Conservation (phyloP, 2,329 filamentous ascomycete species). For the Neofusicoccum laricinum region DNA sequence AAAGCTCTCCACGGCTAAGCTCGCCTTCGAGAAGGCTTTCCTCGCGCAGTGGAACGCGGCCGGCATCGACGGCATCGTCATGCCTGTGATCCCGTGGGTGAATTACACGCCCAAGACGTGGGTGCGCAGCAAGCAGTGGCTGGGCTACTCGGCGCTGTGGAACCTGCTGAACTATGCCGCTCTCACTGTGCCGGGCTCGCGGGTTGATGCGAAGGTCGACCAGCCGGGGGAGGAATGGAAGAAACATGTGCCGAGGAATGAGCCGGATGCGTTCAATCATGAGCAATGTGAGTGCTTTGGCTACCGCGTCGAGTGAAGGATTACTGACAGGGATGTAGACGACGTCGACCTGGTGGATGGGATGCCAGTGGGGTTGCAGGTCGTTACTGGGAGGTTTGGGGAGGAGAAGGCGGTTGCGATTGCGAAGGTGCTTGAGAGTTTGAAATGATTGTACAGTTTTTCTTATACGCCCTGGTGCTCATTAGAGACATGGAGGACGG, state of each 20-base stretch:
- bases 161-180: constrained; percentile 25
- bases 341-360: constrained; percentile 20
- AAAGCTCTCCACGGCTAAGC: constrained; percentile 16
- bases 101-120: constrained; percentile 21
- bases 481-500: no score
- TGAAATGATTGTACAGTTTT: not conserved
- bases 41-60: constrained; percentile 17
- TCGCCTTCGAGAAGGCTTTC: constrained; percentile 14
- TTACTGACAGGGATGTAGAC: constrained; percentile 13
- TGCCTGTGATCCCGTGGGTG: constrained; percentile 21
- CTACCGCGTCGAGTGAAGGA: fast-evolving
- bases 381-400: constrained; percentile 21
- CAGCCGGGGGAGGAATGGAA: not conserved
- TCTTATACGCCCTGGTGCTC: no score
- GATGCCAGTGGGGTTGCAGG: constrained; percentile 22
- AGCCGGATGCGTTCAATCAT: constrained; percentile 7
- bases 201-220: constrained; percentile 12
- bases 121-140: constrained; percentile 25
- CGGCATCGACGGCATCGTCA: constrained; percentile 19
- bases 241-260: constrained; percentile 1
- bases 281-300: constrained; percentile 15
- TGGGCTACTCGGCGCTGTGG: constrained; percentile 31
- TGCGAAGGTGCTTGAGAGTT: constrained; percentile 20
- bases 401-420: constrained; percentile 22
- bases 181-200: constrained; percentile 13